A percentile compares a stretch with the other conserved stretches of the same genome.
phyloP scores from a whole-genome alignment of 2,329 filamentous ascomycete genomes.

The Aspergillus pseudoterreus region DNA sequence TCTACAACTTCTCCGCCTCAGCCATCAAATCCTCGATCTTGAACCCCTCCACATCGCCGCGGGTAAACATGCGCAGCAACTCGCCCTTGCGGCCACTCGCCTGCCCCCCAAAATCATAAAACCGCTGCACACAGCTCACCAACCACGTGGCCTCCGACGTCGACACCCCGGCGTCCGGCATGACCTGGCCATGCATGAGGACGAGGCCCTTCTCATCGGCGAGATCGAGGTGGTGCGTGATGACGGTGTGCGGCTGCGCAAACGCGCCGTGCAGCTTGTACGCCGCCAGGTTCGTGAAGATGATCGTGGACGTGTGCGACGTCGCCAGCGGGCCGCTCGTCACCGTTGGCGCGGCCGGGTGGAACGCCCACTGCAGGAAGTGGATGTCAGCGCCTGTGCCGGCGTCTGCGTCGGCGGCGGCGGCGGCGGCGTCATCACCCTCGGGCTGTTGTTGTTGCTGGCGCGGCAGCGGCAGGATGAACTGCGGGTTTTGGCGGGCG shows the following conservation, averaged over 20 bases:
- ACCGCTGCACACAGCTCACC: constrained; percentile 88
- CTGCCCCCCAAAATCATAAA: constrained; percentile 66
- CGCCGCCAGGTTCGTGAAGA: constrained; percentile 92
- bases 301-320: constrained; percentile 65
- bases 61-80: constrained; percentile 77
- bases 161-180: constrained; percentile 70
- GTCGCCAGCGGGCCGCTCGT: constrained; percentile 37
- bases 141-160: constrained; percentile 84
- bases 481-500: constrained; percentile 75
- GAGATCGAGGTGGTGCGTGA: constrained; percentile 87
- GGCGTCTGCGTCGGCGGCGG: constrained; percentile 26
- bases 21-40: constrained; percentile 80
- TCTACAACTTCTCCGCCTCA: constrained; percentile 74
- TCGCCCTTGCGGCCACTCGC: constrained; percentile 59
- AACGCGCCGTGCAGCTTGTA: constrained; percentile 89
- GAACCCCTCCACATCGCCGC: constrained; percentile 69
- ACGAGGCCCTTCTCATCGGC: constrained; percentile 71
- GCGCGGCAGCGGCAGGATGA: constrained; percentile 78
- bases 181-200: constrained; percentile 77
- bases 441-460: constrained; percentile 15
- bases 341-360: constrained; percentile 44
- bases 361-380: constrained; percentile 95
- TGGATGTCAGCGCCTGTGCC: constrained; percentile 77
- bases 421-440: constrained; percentile 9
- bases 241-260: constrained; percentile 84